A percentile compares a stretch with the other conserved stretches of the same genome.
Conservation (phyloP, 345 rosid species). For the Salix dunnii region DNA sequence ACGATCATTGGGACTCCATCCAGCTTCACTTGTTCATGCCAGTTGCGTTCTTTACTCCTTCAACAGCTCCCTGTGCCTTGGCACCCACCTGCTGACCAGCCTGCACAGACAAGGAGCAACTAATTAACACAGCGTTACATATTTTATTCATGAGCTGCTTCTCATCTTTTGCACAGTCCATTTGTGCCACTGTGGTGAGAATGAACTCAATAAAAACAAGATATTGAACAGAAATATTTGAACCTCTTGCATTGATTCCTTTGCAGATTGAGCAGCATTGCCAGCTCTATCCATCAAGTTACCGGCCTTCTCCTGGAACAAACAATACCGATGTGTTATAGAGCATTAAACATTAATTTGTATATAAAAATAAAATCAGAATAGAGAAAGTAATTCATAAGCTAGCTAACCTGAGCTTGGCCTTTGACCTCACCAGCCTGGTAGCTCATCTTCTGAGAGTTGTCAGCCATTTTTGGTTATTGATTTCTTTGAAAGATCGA, state of each 20-base stretch:
- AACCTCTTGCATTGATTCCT: too few relatives aligned
- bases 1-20: not conserved
- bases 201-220: too few relatives aligned
- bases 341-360: not conserved
- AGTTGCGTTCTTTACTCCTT: constrained; percentile 55
- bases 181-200: too few relatives aligned
- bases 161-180: too few relatives aligned
- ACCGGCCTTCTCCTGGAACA: constrained; percentile 55
- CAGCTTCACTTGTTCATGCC: constrained; percentile 24
- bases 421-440: constrained; percentile 54
- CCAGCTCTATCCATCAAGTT: constrained; percentile 21
- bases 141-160: too few relatives aligned
- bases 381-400: not conserved
- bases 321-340: not conserved
- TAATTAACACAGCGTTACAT: too few relatives aligned
- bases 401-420: constrained; percentile 40
- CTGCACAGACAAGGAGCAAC: constrained; percentile 19
- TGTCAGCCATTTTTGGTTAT: constrained; percentile 10
- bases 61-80: constrained; percentile 59
- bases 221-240: too few relatives aligned
- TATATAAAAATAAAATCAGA: not conserved
- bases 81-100: constrained; percentile 55
- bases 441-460: constrained; percentile 35
- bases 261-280: too few relatives aligned
- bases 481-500: not conserved